Evolutionary conservation across 768 basidiomycete species (phyloP), one percentile per base, ranked within the genome.

Genomic region (Cystofilobasidium ferigula): DNA sequence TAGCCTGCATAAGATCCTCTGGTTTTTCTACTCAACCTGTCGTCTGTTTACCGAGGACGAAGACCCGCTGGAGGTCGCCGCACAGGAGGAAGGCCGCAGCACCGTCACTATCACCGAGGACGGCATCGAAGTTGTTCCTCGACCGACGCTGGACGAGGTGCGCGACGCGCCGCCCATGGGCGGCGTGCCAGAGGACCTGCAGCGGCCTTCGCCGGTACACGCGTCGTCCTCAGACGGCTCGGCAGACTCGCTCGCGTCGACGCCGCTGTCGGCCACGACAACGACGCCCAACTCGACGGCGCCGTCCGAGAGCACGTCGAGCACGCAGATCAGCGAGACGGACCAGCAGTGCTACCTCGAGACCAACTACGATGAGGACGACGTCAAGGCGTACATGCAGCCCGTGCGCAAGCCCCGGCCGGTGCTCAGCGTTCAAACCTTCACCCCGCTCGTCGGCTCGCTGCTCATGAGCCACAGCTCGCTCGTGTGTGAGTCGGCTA

Each of bases 11-110:
- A 78, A 82, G 58, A 83, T 94, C 70, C 82, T 95, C 57, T 95
- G 90, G 90, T 94, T 89, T 85, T 97, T 94, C 77, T 85, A 89
- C 71, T 76, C 78, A 85, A 81, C 84, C 69, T 90, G 87, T 74
- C 82, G 83, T 74, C 74, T 89, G 40, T 79, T 83, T 32, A 81
- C 83, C 32, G 82, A 83, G 69, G 78, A 79, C 63, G 72, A 53
- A 73, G 78, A 69, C 22, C 58, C 59, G 30, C 51, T 67, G 20
- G 61, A 62, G 47, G 48, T 8, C 4, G 61, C 28, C 18, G 32
- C 26, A 6, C 47, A 34, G 24, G 24, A 51, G 3, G 58, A 40
- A 12, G 26, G 30, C 3, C 24, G 32, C 26, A 47, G 53, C 30
- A 62, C 65, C 2, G 10, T 62, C 13, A 69, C 64, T 22, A 54